A percentile compares a stretch with the other conserved stretches of the same genome.
These are phyloP conservation scores for Albatrellus sp. DNA, from an alignment of 1,284 basidiomycete species.

Conservation along the genomic window DNA sequence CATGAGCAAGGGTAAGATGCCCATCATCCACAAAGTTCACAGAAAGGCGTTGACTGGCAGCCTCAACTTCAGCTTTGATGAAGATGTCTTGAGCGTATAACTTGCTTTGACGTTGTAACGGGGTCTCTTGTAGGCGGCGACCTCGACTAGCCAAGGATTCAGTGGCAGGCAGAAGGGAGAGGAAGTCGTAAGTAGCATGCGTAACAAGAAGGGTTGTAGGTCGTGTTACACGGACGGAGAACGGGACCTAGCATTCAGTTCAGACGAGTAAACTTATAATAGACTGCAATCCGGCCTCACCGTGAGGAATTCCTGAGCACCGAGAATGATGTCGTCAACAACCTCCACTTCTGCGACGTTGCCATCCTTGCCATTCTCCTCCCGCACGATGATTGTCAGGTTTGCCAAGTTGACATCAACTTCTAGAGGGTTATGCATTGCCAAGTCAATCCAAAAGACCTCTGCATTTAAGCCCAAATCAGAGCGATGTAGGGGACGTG, in stretches of 20 bases:
- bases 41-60: conserved; percentile 44
- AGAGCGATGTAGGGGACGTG: neutral
- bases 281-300: conserved; percentile 22
- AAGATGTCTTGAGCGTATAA: conserved; percentile 54
- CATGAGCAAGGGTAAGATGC: conserved; percentile 40
- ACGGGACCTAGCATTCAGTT: conserved; percentile 36
- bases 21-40: conserved; percentile 43
- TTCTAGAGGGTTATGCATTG: conserved; percentile 55
- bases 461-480: conserved; percentile 30
- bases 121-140: conserved; percentile 55
- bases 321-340: conserved; percentile 43
- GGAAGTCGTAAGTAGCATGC: conserved; percentile 49
- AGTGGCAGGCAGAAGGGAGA: conserved; percentile 46
- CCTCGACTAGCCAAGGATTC: conserved; percentile 58
- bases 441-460: conserved; percentile 63
- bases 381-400: conserved; percentile 40
- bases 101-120: conserved; percentile 48
- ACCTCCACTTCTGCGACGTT: conserved; percentile 43
- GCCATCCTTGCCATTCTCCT: conserved; percentile 19
- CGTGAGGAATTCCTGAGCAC: conserved; percentile 43
- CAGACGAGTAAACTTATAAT: conserved; percentile 6
- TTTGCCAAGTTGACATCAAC: conserved; percentile 54
- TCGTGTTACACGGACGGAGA: conserved; percentile 39
- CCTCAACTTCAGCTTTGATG: conserved; percentile 45
- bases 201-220: conserved; percentile 43